Conservation (phyloP, 2,329 filamentous ascomycete species). For the Ceratocystis harringtonii region DNA sequence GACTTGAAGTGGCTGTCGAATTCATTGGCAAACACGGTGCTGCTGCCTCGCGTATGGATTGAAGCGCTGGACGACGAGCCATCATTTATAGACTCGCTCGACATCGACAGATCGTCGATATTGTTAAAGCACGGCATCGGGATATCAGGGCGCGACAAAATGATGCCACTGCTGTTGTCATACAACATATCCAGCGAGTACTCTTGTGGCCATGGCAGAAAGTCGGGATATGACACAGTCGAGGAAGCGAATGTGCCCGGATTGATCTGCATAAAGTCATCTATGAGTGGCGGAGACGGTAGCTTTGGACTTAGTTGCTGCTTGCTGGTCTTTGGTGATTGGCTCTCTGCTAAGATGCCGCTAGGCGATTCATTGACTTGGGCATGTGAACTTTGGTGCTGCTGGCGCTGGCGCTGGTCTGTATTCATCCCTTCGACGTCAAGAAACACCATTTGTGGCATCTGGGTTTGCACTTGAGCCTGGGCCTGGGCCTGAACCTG, state of each 20-base stretch:
- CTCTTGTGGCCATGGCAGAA: conserved; percentile 29
- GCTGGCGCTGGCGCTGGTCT: conserved; percentile 8
- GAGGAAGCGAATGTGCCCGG: conserved; percentile 25
- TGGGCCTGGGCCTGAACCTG: background rate
- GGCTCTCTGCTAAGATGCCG: conserved; percentile 16
- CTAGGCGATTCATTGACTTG: background rate
- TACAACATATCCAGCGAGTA: conserved; percentile 31
- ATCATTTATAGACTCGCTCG: conserved; percentile 18
- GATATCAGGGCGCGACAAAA: conserved; percentile 26
- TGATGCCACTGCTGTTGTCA: conserved; percentile 23
- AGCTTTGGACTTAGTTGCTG: conserved; percentile 20
- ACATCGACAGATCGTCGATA: conserved; percentile 27
- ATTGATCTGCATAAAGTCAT: conserved; percentile 30
- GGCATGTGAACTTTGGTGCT: background rate
- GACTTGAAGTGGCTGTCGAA: conserved; percentile 25
- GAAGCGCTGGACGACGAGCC: conserved; percentile 29
- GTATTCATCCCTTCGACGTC: conserved; percentile 23
- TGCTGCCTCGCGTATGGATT: conserved; percentile 33
- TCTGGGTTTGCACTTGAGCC: background rate
- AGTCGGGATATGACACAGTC: conserved; percentile 30
- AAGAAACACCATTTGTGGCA: conserved; percentile 24
- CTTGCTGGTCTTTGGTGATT: conserved; percentile 26
- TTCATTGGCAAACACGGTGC: conserved; percentile 31
- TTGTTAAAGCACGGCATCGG: conserved; percentile 27
- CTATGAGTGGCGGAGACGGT: conserved; percentile 20